These are phyloP conservation scores for Telfairia occidentalis DNA, from an alignment of 331 rosid genomes.

Conservation along the genomic window DNA sequence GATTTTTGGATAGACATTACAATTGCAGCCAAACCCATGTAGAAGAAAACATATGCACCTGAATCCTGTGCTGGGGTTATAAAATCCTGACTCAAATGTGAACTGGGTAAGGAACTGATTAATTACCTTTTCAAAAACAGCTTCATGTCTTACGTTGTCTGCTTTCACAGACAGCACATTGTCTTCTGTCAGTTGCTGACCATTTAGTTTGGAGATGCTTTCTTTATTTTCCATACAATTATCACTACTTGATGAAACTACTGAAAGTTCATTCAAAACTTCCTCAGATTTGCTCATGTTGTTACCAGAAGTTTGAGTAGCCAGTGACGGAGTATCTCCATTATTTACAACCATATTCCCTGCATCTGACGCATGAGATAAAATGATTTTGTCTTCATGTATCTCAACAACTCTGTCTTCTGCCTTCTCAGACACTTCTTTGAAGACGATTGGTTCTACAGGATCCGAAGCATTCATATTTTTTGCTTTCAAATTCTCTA, in stretches of 20 bases:
- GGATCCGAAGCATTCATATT: conserved; percentile 24
- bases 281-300: conserved; percentile 31
- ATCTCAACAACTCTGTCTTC: conserved; percentile 62
- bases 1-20: not conserved
- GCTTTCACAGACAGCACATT: conserved; percentile 25
- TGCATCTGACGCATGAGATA: conserved; percentile 28
- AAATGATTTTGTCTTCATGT: conserved; percentile 56
- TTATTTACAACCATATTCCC: conserved; percentile 21
- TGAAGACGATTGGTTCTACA: conserved; percentile 26
- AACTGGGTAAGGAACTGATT: conserved; percentile 12
- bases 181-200: conserved; percentile 28
- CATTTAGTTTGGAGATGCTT: conserved; percentile 27
- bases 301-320: conserved; percentile 25
- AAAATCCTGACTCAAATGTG: conserved; percentile 7
- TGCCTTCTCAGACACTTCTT: conserved; percentile 24
- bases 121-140: conserved; percentile 40
- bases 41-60: conserved; percentile 4
- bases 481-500: conserved; percentile 49
- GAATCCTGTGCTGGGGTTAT: not conserved
- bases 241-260: conserved; percentile 22
- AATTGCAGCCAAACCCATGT: not conserved
- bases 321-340: conserved; percentile 30
- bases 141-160: conserved; percentile 32
- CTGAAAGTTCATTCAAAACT: conserved; percentile 23
- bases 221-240: conserved; percentile 25